A percentile compares a stretch with the other conserved stretches of the same genome.
These are phyloP conservation scores for Pythium phragmitis DNA, from an alignment of 352 stramenopile species.

Conservation along the genomic window DNA sequence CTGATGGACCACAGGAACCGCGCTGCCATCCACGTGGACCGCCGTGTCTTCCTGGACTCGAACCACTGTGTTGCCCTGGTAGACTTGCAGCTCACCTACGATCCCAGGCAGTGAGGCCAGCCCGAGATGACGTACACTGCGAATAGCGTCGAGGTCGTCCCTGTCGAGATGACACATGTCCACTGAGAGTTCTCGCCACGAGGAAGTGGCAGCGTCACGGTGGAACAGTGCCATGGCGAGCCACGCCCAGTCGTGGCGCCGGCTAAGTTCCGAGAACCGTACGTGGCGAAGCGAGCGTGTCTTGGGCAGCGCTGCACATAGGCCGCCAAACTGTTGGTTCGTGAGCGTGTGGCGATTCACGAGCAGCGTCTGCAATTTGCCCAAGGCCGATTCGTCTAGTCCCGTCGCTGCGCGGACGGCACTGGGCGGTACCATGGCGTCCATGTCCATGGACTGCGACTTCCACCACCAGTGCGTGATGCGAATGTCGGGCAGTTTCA, in stretches of 20 bases:
- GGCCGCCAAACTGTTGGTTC: neutral
- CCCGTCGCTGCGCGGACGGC: neutral
- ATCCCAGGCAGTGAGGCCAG: neutral
- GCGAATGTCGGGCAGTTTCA: neutral
- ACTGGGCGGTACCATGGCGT: constrained; percentile 2
- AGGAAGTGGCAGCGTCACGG: neutral
- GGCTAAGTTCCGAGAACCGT: constrained; percentile 1
- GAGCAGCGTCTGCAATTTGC: neutral
- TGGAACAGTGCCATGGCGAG: constrained; percentile 4
- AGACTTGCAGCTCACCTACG: neutral
- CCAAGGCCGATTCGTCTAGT: neutral
- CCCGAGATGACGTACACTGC: neutral
- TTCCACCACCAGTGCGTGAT: constrained; percentile 9
- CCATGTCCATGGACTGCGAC: neutral
- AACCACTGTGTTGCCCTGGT: neutral
- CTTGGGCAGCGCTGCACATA: neutral
- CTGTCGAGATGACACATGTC: neutral
- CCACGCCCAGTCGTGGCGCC: constrained; percentile 5
- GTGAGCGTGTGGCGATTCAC: constrained; percentile 1
- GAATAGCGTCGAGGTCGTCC: neutral
- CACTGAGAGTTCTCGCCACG: constrained; percentile 3
- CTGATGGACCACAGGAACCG: neutral
- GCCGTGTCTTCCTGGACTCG: neutral
- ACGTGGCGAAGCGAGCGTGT: neutral
- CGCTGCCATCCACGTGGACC: neutral